A percentile compares a stretch with the other conserved stretches of the same genome.
Evolutionary conservation across 352 stramenopile species (phyloP).

Genomic region (Phytophthora tubulina): DNA sequence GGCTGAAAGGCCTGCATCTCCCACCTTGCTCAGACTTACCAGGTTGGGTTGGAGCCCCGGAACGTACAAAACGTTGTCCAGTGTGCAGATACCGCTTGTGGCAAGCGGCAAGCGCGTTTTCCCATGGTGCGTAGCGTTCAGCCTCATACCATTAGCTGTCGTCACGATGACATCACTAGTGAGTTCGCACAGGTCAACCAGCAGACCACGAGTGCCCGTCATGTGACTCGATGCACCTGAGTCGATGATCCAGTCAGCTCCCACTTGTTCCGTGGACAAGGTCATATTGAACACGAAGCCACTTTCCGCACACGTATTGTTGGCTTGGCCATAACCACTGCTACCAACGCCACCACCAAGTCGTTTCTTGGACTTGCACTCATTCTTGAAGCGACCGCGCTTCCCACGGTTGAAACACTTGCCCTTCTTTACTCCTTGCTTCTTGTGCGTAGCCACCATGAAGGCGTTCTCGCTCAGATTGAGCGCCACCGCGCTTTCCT

Average conservation of each 20-base stretch:
- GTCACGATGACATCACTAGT: not conserved
- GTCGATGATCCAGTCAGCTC: not conserved
- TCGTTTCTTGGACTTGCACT: not conserved
- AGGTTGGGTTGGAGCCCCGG: not conserved
- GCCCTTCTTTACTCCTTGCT: slow-evolving; percentile 1
- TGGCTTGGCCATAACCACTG: not conserved
- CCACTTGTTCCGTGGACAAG: not conserved
- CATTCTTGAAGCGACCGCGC: not conserved
- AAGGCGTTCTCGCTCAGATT: slow-evolving; percentile 10
- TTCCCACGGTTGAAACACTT: not conserved
- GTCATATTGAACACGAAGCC: not conserved
- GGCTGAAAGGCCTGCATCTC: too few species aligned
- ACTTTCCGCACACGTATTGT: not conserved
- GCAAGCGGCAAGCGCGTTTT: not conserved
- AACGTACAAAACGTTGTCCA: not conserved
- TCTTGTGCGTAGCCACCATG: not conserved
- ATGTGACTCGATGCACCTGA: not conserved
- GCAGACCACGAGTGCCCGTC: not conserved
- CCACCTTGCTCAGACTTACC: too few species aligned
- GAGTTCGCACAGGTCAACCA: not conserved
- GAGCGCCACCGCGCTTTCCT: not conserved
- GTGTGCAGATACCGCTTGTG: not conserved
- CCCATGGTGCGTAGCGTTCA: not conserved
- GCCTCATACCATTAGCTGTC: not conserved
- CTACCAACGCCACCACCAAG: not conserved